Conservation (phyloP, 805 yeast genomes). For the Monosporozyma unispora region DNA sequence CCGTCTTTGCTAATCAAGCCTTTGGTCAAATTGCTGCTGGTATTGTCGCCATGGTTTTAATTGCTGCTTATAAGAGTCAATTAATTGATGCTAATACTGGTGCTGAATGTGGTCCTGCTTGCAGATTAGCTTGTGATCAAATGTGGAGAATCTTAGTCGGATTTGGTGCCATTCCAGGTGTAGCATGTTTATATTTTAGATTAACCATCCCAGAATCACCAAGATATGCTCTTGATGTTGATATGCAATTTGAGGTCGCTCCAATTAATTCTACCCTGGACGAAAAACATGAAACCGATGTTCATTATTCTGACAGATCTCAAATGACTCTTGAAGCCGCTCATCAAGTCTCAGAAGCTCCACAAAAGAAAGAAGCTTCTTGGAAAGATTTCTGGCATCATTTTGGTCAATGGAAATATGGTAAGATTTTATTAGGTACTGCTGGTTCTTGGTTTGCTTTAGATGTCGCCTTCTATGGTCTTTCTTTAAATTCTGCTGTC, state of each 20-base stretch:
- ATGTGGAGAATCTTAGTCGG: constrained; percentile 93
- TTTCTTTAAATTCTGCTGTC: constrained; percentile 71
- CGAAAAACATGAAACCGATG: constrained; percentile 31
- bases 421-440: constrained; percentile 76
- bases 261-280: not conserved
- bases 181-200: constrained; percentile 78
- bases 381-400: constrained; percentile 61
- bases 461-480: constrained; percentile 87
- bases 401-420: constrained; percentile 79
- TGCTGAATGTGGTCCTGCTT: constrained; percentile 52
- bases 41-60: constrained; percentile 67
- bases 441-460: constrained; percentile 87
- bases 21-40: constrained; percentile 90
- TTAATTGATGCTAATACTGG: constrained; percentile 46
- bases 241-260: constrained; percentile 25
- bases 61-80: constrained; percentile 65
- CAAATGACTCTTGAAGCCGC: not conserved
- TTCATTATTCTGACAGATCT: constrained; percentile 23
- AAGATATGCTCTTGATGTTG: constrained; percentile 76
- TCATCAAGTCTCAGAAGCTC: constrained; percentile 14
- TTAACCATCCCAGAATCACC: constrained; percentile 93
- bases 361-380: constrained; percentile 66
- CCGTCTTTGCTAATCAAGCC: constrained; percentile 95
- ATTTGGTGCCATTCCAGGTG: constrained; percentile 84
- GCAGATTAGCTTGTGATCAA: constrained; percentile 76